These are phyloP conservation scores for Colletotrichum phormii DNA, from an alignment of 2,329 filamentous ascomycete species.

Conservation along the genomic window DNA sequence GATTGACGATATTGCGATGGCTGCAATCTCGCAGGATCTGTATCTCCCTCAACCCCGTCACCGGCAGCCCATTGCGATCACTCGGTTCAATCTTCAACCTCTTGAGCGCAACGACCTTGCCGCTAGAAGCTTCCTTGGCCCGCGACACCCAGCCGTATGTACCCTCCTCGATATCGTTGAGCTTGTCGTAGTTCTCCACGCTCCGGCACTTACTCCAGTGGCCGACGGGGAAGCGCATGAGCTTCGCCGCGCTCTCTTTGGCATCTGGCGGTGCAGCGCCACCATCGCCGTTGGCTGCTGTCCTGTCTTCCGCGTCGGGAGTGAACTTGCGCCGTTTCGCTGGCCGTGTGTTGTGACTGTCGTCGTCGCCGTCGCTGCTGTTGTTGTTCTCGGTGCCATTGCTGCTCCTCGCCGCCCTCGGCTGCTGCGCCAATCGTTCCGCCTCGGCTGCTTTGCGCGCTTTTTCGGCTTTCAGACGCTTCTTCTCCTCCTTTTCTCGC, in stretches of 20 bases:
- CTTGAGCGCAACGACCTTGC: constrained; percentile 90
- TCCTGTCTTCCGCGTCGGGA: constrained; percentile 49
- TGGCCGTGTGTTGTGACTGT: constrained; percentile 57
- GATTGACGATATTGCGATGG: constrained; percentile 84
- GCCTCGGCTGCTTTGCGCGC: constrained; percentile 74
- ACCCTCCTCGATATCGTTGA: constrained; percentile 98
- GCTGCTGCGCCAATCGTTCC: constrained; percentile 48
- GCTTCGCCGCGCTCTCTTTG: constrained; percentile 55
- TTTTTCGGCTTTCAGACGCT: constrained; percentile 84
- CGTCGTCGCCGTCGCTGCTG: constrained; percentile 41
- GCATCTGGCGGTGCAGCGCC: constrained; percentile 23
- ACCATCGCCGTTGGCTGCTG: constrained; percentile 38
- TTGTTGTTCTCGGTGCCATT: constrained; percentile 39
- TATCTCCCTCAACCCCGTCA: constrained; percentile 94
- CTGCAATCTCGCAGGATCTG: constrained; percentile 85
- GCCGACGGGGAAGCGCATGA: constrained; percentile 78
- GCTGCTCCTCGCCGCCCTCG: constrained; percentile 20
- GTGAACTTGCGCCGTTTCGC: constrained; percentile 73
- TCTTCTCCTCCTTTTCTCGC: constrained; percentile 90
- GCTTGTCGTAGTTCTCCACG: constrained; percentile 88
- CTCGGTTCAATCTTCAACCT: constrained; percentile 88
- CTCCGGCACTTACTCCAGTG: constrained; percentile 79
- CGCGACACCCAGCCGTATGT: constrained; percentile 95
- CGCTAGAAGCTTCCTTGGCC: constrained; percentile 78
- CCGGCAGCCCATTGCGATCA: constrained; percentile 82